phyloP scores from a whole-genome alignment of 2,329 filamentous ascomycete genomes.

The Hansfordia pulvinata region DNA sequence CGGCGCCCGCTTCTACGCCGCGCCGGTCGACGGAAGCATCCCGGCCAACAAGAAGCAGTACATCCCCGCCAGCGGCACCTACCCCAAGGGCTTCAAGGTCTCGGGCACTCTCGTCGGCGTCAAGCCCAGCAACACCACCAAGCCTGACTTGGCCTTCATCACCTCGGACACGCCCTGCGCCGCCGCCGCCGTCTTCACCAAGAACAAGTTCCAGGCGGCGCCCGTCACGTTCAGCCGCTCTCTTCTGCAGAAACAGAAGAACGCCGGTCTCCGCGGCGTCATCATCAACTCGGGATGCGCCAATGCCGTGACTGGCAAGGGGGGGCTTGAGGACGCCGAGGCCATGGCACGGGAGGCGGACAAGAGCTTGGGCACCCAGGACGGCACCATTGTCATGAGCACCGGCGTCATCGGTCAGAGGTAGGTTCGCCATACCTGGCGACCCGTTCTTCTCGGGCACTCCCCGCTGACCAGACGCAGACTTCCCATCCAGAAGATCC shows the following conservation, averaged over 20 bases:
- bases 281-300: constrained; percentile 94
- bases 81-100: constrained; percentile 79
- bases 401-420: constrained; percentile 95
- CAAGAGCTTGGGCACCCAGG: constrained; percentile 33
- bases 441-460: constrained; percentile 3
- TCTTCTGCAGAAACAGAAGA: constrained; percentile 52
- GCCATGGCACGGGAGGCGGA: constrained; percentile 75
- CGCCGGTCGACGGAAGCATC: constrained; percentile 42
- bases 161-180: constrained; percentile 76
- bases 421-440: constrained; percentile 23
- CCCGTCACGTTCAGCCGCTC: constrained; percentile 77
- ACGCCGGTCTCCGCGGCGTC: constrained; percentile 62
- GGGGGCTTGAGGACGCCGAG: constrained; percentile 76
- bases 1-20: constrained; percentile 38
- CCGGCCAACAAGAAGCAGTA: constrained; percentile 82
- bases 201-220: constrained; percentile 95
- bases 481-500: constrained; percentile 83
- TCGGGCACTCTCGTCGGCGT: constrained; percentile 86
- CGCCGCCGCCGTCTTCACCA: constrained; percentile 88
- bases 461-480: constrained; percentile 28
- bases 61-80: constrained; percentile 70
- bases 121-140: constrained; percentile 81
- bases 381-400: constrained; percentile 85
- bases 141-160: constrained; percentile 82
- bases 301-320: constrained; percentile 89